Evolutionary conservation across 2,329 filamentous ascomycete species (phyloP).

Genomic region (Cercospora zeina): DNA sequence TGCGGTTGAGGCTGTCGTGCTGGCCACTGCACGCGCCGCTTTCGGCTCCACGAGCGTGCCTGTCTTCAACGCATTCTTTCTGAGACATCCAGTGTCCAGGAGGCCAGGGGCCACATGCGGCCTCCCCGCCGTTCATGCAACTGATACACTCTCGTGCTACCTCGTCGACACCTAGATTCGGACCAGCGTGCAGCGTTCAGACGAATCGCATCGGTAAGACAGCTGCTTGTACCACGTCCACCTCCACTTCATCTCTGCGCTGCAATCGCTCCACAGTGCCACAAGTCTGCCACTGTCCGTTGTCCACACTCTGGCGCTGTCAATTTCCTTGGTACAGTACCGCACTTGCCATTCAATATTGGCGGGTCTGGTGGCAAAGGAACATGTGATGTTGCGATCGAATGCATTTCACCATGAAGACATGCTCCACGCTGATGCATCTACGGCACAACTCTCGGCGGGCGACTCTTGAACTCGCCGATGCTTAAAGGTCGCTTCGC

Average conservation of each 20-base stretch:
- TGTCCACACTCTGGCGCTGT: conserved; percentile 26
- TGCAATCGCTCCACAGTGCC: conserved; percentile 17
- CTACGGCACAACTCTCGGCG: conserved; percentile 19
- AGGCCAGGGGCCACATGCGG: conserved; percentile 21
- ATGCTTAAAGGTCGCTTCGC: not conserved
- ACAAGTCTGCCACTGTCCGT: conserved; percentile 13
- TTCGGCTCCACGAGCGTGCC: conserved; percentile 18
- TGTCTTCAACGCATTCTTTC: conserved; percentile 25
- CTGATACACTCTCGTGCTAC: conserved; percentile 19
- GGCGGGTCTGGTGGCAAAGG: conserved; percentile 45
- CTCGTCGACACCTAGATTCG: conserved; percentile 17
- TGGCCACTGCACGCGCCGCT: conserved; percentile 5
- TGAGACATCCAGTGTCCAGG: conserved; percentile 20
- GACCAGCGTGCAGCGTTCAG: conserved; percentile 21
- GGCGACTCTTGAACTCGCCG: conserved; percentile 41
- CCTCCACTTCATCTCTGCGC: conserved; percentile 17
- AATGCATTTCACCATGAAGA: conserved; percentile 11
- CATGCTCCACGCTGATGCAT: conserved; percentile 13
- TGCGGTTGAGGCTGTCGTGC: conserved; percentile 8
- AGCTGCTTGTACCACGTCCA: conserved; percentile 19
- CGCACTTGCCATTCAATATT: conserved; percentile 24
- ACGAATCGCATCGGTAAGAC: conserved; percentile 18
- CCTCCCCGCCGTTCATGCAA: conserved; percentile 20
- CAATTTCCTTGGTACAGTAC: conserved; percentile 21
- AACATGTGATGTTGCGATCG: conserved; percentile 36